Base-by-base conservation (phyloP, 306 rosid species). In the Quercus dentata region DNA sequence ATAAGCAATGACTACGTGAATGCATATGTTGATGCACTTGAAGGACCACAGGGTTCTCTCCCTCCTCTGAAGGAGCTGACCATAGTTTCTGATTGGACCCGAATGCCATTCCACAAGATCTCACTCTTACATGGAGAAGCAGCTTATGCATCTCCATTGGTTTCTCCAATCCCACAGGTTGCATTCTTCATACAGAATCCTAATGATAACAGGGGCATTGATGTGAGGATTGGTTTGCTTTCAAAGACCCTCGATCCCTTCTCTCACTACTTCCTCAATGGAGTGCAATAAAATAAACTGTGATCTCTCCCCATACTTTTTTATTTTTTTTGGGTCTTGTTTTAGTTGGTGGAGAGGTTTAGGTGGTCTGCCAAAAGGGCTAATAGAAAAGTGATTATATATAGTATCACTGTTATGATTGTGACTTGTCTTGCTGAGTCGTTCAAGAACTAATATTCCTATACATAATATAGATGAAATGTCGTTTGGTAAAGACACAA, bases 11-110 rank as follows among this genome's bases (percentile, higher is more conserved):
- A 82, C 35, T 91, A 92, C 30, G 88, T 92, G 61, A 82, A 76
- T 52, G 75, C 86, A 17, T 92, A 91, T 75, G 80, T 83, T 79
- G 90, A 81, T 13, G 90, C 86, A 6, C 81, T 92, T 7, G 89
- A 85, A 58, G 89, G 88, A 5, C 68, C 89, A 17, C 84, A 81
- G 46, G 41, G 79, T 30, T 76, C 90, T 59, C 92, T 92, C 14
- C 96, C 96, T 67, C 91, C 94, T 30, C 82, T 91, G 4, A 88
- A 77, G 78, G 96, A 89, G 80, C 91, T 91, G 7, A 92, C 97
- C 15, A 15, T 92, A 44, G 83, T 92, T 56, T 89, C 96, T 30
- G 97, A 92, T 78, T 92, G 96, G 97, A 91, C 97, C 2, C 80
- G 92, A 68, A 93, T 91, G 87, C 91, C 97, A 33, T 93, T 93